phyloP scores from a whole-genome alignment of 176 grass and related monocot species.

The Rhynchospora pubera region DNA sequence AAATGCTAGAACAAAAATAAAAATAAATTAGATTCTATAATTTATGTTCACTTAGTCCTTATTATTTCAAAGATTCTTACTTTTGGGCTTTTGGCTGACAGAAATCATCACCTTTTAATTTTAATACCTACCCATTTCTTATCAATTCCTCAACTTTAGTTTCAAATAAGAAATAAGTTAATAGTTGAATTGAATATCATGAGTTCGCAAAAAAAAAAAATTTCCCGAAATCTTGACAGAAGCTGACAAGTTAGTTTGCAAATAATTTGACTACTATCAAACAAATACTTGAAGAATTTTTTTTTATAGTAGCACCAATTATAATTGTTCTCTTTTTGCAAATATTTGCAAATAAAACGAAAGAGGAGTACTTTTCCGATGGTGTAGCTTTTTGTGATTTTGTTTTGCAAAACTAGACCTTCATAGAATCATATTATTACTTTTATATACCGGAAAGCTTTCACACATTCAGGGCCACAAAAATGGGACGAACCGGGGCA shows the following conservation, averaged over 20 bases:
- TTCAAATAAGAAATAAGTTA: neutral
- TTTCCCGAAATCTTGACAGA: too few species aligned
- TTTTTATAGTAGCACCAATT: neutral
- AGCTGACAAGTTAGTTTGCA: neutral
- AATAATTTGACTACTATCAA: neutral
- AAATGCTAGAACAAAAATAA: neutral
- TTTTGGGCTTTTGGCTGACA: too few species aligned
- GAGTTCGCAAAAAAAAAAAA: neutral
- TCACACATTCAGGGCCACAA: constrained; percentile 57
- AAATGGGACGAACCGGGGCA: constrained; percentile 95
- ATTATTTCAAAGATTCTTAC: too few species aligned
- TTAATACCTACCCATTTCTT: neutral
- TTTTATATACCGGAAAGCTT: neutral
- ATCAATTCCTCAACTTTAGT: neutral
- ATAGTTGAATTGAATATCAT: neutral
- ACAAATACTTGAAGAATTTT: neutral
- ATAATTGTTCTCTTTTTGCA: neutral
- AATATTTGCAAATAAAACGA: neutral
- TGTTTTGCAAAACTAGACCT: neutral
- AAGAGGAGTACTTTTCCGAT: neutral
- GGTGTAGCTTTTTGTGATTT: too few species aligned
- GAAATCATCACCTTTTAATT: neutral
- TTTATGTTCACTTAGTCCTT: too few species aligned
- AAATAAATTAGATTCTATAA: neutral
- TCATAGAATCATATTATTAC: neutral